phyloP scores from a whole-genome alignment of 23 red algal genomes.

The Gracilaria caudata region DNA sequence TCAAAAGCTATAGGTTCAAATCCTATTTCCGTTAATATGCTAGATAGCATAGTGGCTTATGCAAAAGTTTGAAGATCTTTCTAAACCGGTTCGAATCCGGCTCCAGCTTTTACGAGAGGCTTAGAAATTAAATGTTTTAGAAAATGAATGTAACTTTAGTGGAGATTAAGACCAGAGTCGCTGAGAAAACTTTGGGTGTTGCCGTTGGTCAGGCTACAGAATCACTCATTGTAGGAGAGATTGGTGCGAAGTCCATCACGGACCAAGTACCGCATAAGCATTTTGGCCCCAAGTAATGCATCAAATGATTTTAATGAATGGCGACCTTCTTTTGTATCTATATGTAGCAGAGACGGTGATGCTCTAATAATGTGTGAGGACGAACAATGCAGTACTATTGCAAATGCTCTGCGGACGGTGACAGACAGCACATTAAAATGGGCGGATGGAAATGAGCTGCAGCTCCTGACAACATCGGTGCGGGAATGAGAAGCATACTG shows the following conservation, averaged over 20 bases:
- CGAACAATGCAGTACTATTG: neutral
- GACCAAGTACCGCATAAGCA: constrained; percentile 31
- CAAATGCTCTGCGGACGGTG: neutral
- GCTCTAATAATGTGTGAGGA: neutral
- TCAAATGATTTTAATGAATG: constrained; percentile 15
- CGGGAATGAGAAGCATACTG: neutral
- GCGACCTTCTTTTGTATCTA: neutral
- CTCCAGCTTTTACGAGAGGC: too few relatives aligned
- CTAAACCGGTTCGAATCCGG: too few relatives aligned
- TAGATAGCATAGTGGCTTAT: too few relatives aligned
- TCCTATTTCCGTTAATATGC: too few relatives aligned
- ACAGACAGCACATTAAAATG: neutral
- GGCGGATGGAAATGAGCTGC: neutral
- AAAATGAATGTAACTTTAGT: too few relatives aligned
- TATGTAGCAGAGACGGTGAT: constrained; percentile 7
- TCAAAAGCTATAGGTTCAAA: too few relatives aligned
- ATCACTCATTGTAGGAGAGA: neutral
- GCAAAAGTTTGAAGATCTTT: too few relatives aligned
- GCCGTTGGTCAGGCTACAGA: neutral
- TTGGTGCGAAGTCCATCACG: constrained; percentile 9
- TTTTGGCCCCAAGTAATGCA: constrained; percentile 24
- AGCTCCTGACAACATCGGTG: neutral
- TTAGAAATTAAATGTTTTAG: too few relatives aligned
- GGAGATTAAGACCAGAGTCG: constrained; percentile 37
- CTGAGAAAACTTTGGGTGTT: neutral